A percentile compares a stretch with the other conserved stretches of the same genome.
Conservation (phyloP, 441 rosid species). For the Pelargonium myrrhifolium region DNA sequence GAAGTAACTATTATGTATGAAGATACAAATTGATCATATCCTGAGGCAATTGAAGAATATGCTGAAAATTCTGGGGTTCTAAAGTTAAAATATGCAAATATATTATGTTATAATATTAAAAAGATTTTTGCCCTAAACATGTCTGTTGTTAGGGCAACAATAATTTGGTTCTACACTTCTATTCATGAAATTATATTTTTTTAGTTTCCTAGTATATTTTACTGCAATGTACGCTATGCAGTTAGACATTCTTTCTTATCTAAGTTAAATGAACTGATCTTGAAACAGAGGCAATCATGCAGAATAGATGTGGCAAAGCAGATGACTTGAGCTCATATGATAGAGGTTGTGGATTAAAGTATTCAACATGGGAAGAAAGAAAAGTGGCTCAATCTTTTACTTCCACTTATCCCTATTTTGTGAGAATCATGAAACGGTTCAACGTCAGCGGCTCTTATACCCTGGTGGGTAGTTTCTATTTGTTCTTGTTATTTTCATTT, state of each 20-base stretch:
- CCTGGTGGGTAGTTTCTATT: conserved; percentile 33
- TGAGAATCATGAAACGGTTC: conserved; percentile 56
- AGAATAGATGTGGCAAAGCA: conserved; percentile 20
- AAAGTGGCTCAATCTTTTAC: conserved; percentile 46
- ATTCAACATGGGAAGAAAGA: conserved; percentile 42
- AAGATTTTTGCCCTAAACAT: no score
- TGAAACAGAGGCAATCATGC: conserved; percentile 23
- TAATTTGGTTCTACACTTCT: not conserved
- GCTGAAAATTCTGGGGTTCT: not conserved
- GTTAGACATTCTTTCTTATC: not conserved
- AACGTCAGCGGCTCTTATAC: conserved; percentile 55
- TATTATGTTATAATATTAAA: no score
- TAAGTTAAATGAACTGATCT: conserved; percentile 7
- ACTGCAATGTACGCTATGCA: not conserved
- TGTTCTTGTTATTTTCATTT: not conserved
- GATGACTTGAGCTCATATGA: conserved; percentile 24
- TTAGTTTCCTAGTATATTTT: not conserved
- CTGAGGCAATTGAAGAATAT: not conserved
- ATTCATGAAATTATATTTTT: not conserved
- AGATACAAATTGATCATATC: not conserved
- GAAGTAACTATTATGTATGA: not conserved
- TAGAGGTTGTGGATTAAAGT: conserved; percentile 21
- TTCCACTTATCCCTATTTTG: conserved; percentile 47
- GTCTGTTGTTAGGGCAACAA: not conserved
- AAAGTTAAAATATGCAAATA: not conserved